phyloP scores from a whole-genome alignment of 768 basidiomycete species.

The Daedaleopsis nitida region DNA sequence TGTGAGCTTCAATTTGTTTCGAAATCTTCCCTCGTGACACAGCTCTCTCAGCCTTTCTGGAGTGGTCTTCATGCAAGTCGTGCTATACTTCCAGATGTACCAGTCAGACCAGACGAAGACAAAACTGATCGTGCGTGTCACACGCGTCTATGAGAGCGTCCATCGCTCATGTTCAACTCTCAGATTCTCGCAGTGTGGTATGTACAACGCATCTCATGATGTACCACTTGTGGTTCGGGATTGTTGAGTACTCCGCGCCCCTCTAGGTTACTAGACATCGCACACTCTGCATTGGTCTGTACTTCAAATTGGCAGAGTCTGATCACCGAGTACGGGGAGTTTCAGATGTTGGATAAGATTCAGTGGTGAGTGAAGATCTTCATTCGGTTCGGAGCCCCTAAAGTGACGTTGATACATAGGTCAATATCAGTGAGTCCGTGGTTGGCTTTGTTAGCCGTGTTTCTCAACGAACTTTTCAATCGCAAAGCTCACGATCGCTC shows the following conservation, averaged over 20 bases:
- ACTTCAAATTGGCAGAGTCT: slow-evolving; percentile 26
- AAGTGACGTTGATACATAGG: neutral
- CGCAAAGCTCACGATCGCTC: slow-evolving; percentile 13
- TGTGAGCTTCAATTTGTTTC: slow-evolving; percentile 5
- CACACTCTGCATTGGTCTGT: slow-evolving; percentile 24
- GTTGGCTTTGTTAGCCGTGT: neutral
- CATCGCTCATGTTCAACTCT: neutral
- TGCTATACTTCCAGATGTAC: slow-evolving; percentile 12
- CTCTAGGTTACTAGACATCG: slow-evolving; percentile 24
- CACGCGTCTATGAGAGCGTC: neutral
- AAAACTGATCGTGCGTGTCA: slow-evolving; percentile 8
- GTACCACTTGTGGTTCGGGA: neutral
- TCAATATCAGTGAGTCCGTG: slow-evolving; percentile 3
- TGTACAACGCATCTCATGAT: neutral
- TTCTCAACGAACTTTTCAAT: neutral
- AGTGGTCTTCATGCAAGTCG: slow-evolving; percentile 14
- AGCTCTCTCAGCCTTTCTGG: slow-evolving; percentile 16
- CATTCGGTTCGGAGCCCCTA: too few species aligned
- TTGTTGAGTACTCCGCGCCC: too few species aligned
- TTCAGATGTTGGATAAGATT: slow-evolving; percentile 23
- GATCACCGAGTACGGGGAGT: slow-evolving; percentile 22
- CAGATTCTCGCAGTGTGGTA: slow-evolving; percentile 13
- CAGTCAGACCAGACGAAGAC: slow-evolving; percentile 3
- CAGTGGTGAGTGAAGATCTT: neutral
- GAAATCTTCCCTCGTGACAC: neutral